Evolutionary conservation across 2,329 filamentous ascomycete genomes (phyloP).

Genomic region (Epicoccum nigrum): DNA sequence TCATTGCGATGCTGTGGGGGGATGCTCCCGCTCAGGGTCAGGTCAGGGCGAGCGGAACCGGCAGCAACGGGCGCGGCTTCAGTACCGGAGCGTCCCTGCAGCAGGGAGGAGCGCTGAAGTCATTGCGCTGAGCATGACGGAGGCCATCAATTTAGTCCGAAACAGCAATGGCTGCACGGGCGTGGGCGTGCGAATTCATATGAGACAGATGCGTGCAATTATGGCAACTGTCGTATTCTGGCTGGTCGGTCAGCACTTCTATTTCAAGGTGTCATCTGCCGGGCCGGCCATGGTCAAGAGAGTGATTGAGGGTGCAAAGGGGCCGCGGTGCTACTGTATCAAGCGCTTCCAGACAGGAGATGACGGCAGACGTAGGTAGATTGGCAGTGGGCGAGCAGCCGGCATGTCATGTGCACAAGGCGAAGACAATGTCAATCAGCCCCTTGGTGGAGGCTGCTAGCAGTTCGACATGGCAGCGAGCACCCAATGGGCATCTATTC

Average conservation of each 20-base stretch:
- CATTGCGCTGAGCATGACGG: constrained; percentile 8
- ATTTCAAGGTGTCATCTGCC: constrained; percentile 8
- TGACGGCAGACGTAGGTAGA: background rate
- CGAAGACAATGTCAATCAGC: constrained; percentile 6
- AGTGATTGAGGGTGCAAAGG: background rate
- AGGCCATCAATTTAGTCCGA: constrained; percentile 20
- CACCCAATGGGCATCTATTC: background rate
- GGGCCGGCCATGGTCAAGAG: background rate
- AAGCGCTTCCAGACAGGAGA: no score
- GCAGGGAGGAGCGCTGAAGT: no score
- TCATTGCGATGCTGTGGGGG: background rate
- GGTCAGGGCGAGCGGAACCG: background rate
- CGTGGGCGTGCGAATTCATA: constrained; percentile 7
- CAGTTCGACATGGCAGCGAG: background rate
- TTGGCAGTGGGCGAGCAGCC: background rate
- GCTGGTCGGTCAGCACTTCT: constrained; percentile 14
- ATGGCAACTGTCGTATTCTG: constrained; percentile 2
- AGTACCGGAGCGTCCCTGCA: constrained; percentile 23
- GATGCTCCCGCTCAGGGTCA: background rate
- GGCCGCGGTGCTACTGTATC: no score
- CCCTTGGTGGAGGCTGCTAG: constrained; percentile 8
- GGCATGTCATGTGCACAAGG: constrained; percentile 15
- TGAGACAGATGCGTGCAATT: constrained; percentile 9
- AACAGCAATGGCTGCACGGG: constrained; percentile 19
- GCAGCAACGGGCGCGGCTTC: constrained; percentile 2